A percentile compares a stretch with the other conserved stretches of the same genome.
Evolutionary conservation across 495 filamentous ascomycete genomes (phyloP).

Genomic region (Cryomyces antarcticus): DNA sequence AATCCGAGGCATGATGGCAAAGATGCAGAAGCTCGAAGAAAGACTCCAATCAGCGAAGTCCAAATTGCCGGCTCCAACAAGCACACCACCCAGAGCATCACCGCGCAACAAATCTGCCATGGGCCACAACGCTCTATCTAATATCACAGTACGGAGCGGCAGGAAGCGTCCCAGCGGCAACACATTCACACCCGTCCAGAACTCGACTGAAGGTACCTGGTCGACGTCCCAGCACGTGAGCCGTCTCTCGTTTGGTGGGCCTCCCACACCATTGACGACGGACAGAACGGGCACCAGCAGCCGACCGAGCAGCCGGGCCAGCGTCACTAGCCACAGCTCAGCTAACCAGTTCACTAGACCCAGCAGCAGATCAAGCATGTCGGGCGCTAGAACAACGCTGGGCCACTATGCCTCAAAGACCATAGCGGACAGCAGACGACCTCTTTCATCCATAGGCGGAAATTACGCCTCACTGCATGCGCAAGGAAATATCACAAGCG

Average conservation of each 20-base stretch:
- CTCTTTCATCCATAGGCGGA: slow-evolving; percentile 35
- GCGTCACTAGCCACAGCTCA: slow-evolving; percentile 17
- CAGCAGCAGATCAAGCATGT: slow-evolving; percentile 45
- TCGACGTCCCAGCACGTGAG: slow-evolving; percentile 1
- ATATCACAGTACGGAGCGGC: slow-evolving; percentile 55
- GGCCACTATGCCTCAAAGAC: slow-evolving; percentile 22
- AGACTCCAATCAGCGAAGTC: slow-evolving; percentile 84
- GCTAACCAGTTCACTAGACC: slow-evolving; percentile 34
- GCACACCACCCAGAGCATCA: slow-evolving; percentile 63
- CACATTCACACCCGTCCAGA: slow-evolving; percentile 31
- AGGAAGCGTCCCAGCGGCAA: slow-evolving; percentile 46
- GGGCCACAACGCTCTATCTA: slow-evolving; percentile 41
- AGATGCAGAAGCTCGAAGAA: slow-evolving; percentile 91
- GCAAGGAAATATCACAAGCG: slow-evolving; percentile 2
- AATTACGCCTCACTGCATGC: slow-evolving; percentile 17
- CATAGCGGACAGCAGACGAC: slow-evolving; percentile 21
- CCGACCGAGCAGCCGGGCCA: slow-evolving; percentile 42
- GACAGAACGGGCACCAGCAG: slow-evolving; percentile 11
- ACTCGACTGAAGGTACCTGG: background rate
- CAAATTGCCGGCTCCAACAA: slow-evolving; percentile 64
- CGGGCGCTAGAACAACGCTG: slow-evolving; percentile 43
- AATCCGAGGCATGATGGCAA: slow-evolving; percentile 77
- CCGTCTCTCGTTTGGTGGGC: slow-evolving; percentile 2
- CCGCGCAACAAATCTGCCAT: slow-evolving; percentile 35
- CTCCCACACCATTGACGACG: background rate